Percentiles rank a stretch among this genome's conserved stretches.
These are phyloP conservation scores for Aspergillus sp. DNA, from an alignment of 2,329 filamentous ascomycete genomes.

Conservation along the genomic window DNA sequence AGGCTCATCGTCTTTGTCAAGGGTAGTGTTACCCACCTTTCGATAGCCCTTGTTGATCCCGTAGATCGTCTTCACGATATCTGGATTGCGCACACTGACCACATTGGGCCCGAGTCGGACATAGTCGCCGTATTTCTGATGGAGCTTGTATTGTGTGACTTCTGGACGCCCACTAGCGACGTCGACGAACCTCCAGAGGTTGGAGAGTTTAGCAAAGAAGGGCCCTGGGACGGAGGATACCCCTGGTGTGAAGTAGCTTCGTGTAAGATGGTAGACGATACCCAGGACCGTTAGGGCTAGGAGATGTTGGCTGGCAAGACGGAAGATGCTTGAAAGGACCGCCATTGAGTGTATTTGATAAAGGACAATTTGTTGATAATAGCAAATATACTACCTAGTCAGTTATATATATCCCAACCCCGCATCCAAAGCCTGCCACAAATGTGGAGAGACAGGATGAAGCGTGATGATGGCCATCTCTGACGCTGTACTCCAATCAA, in stretches of 20 bases:
- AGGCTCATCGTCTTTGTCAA: too few species aligned
- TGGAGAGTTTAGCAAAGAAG: not conserved
- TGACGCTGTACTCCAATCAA: too few species aligned
- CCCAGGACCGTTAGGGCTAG: not conserved
- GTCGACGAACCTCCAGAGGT: not conserved
- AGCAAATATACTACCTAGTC: not conserved
- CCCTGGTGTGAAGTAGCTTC: not conserved
- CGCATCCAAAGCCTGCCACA: too few species aligned
- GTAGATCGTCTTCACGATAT: slow-evolving; percentile 19
- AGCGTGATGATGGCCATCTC: too few species aligned
- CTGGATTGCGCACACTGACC: slow-evolving; percentile 19
- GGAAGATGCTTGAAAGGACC: not conserved
- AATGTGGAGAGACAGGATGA: too few species aligned
- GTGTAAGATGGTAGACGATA: not conserved
- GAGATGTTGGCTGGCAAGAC: not conserved
- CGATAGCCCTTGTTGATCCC: slow-evolving; percentile 19
- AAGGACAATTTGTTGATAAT: not conserved
- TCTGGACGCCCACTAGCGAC: slow-evolving; percentile 14
- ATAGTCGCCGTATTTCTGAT: not conserved
- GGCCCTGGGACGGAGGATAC: not conserved
- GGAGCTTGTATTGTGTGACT: slow-evolving; percentile 9
- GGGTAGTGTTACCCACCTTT: slow-evolving; percentile 8
- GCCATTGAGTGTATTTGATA: not conserved
- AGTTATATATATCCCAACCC: not conserved
- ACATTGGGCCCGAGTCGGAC: slow-evolving; percentile 12